Conservation (phyloP, 73 alveolate genomes). For the Paramecium biaurelia region DNA sequence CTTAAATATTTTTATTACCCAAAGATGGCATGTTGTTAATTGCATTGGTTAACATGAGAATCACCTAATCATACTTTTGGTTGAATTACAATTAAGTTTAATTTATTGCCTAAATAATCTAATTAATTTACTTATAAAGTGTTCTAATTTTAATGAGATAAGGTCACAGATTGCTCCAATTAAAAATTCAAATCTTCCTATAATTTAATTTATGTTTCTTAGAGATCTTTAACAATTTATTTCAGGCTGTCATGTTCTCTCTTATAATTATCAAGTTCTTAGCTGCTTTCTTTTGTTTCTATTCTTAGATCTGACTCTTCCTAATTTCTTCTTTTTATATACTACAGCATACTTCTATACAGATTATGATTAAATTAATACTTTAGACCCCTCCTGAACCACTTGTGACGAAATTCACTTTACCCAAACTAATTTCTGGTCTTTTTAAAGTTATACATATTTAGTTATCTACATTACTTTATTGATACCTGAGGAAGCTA, state of each 20-base stretch:
- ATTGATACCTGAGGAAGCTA: slow-evolving; percentile 11
- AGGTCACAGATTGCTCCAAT: not conserved
- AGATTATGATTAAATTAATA: not conserved
- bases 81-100: not conserved
- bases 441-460: slow-evolving; percentile 55
- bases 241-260: not conserved
- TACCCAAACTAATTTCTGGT: slow-evolving; percentile 8
- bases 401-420: slow-evolving; percentile 30
- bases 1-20: not conserved
- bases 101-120: not conserved
- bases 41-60: not conserved
- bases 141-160: not conserved
- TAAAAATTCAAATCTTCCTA: not conserved
- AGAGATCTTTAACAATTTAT: not conserved
- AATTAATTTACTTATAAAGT: not conserved
- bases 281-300: slow-evolving; percentile 3
- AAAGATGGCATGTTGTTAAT: not conserved
- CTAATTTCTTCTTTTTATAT: slow-evolving; percentile 9
- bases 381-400: slow-evolving; percentile 26
- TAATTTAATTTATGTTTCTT: not conserved
- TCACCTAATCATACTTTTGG: not conserved
- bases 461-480: not conserved
- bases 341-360: slow-evolving; percentile 3
- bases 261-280: not conserved
- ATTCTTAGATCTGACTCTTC: slow-evolving; percentile 12